phyloP scores from a whole-genome alignment of 2,329 filamentous ascomycete genomes.

The Trichoderma koningiopsis region DNA sequence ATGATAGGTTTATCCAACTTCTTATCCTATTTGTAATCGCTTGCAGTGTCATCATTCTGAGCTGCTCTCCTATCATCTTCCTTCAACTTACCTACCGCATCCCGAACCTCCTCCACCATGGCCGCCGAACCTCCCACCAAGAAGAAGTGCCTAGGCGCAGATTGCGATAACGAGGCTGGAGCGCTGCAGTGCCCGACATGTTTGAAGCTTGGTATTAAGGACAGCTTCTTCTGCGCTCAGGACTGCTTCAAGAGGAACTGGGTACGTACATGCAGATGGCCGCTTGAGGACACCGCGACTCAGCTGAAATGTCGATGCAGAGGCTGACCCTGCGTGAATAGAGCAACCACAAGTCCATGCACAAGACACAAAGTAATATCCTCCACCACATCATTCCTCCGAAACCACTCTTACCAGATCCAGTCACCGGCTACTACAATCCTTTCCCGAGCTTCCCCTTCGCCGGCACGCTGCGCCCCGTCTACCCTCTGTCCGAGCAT shows the following conservation, averaged over 20 bases:
- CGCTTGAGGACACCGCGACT: background rate
- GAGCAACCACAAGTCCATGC: constrained; percentile 72
- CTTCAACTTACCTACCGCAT: background rate
- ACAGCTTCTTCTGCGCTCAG: constrained; percentile 96
- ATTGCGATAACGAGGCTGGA: constrained; percentile 85
- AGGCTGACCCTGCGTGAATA: constrained; percentile 42
- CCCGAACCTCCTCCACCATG: constrained; percentile 40
- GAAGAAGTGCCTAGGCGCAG: constrained; percentile 75
- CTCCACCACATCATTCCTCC: constrained; percentile 75
- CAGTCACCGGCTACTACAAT: constrained; percentile 87
- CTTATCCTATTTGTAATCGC: background rate
- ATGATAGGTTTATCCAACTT: background rate
- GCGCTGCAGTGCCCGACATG: constrained; percentile 92
- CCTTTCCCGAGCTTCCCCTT: constrained; percentile 87
- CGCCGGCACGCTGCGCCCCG: constrained; percentile 78
- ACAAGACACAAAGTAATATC: constrained; percentile 74
- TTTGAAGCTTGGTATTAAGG: constrained; percentile 81
- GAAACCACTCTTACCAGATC: constrained; percentile 84
- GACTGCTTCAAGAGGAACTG: constrained; percentile 99
- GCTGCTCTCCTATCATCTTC: background rate
- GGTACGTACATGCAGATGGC: constrained; percentile 58
- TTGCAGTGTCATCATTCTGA: background rate
- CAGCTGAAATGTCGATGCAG: background rate
- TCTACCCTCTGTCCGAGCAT: constrained; percentile 77
- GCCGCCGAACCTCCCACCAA: constrained; percentile 54